Conservation (phyloP, 176 grass and related monocot species). For the Zoysia pacifica region DNA sequence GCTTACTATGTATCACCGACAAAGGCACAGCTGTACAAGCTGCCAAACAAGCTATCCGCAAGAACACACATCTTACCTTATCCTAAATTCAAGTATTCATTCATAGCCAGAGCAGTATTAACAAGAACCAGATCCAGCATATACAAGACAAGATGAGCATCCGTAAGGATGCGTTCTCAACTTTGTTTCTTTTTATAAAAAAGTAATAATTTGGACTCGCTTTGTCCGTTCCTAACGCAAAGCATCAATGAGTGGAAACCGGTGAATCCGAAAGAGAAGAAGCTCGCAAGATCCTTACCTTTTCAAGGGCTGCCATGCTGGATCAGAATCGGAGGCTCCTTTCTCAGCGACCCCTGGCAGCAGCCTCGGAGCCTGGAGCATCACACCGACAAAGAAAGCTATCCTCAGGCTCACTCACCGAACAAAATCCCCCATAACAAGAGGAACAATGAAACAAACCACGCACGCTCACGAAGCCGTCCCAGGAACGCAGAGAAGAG, state of each 20-base stretch:
- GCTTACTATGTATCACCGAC: not conserved
- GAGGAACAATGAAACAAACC: not conserved
- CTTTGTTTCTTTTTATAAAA: not conserved
- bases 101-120: not conserved
- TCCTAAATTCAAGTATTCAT: not conserved
- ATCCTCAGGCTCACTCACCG: not conserved
- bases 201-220: not conserved
- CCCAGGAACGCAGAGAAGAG: not conserved
- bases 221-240: conserved; percentile 17
- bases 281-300: conserved; percentile 40
- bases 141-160: not conserved
- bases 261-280: conserved; percentile 29
- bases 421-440: not conserved
- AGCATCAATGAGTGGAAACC: not conserved
- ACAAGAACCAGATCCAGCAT: not conserved
- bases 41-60: not conserved
- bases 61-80: not conserved
- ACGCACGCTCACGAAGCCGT: not conserved
- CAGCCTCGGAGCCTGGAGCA: conserved; percentile 3
- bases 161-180: not conserved
- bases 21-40: not conserved
- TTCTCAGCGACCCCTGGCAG: conserved; percentile 1
- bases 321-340: not conserved
- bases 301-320: not conserved
- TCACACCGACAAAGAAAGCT: not conserved